Conservation (phyloP, 2,329 filamentous ascomycete genomes). For the Blastomyces parvus region DNA sequence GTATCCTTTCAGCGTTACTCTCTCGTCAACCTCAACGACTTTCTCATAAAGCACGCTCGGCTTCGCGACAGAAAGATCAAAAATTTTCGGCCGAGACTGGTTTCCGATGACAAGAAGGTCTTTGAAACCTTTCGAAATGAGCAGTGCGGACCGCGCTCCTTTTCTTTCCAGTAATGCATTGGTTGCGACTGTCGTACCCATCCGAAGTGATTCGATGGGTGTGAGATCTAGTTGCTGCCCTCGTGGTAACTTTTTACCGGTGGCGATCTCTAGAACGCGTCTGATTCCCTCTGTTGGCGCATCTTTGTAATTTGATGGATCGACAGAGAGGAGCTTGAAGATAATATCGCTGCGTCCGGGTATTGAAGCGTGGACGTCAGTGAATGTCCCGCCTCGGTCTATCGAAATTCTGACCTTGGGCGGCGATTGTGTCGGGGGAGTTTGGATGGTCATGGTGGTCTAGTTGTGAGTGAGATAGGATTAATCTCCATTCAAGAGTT, state of each 20-base stretch:
- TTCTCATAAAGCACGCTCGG: conserved; percentile 75
- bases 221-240: conserved; percentile 29
- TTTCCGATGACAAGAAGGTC: conserved; percentile 85
- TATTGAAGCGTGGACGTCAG: conserved; percentile 22
- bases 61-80: conserved; percentile 76
- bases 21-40: conserved; percentile 79
- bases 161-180: conserved; percentile 85
- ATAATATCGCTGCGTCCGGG: conserved; percentile 21
- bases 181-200: conserved; percentile 90
- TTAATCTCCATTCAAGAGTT: not conserved
- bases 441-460: not conserved
- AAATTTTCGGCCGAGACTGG: conserved; percentile 80
- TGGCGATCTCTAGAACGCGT: conserved; percentile 54
- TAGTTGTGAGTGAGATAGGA: not conserved
- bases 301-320: conserved; percentile 24
- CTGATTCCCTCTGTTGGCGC: conserved; percentile 70
- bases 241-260: conserved; percentile 28
- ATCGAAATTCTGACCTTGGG: conserved; percentile 12
- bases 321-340: conserved; percentile 26
- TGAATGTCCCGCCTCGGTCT: conserved; percentile 37
- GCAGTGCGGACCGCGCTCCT: conserved; percentile 74
- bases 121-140: conserved; percentile 78
- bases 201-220: conserved; percentile 53
- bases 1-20: conserved; percentile 44
- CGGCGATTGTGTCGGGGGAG: not conserved